A percentile compares a stretch with the other conserved stretches of the same genome.
Conservation (phyloP, 495 filamentous ascomycete species). For the Tuber magnatum region DNA sequence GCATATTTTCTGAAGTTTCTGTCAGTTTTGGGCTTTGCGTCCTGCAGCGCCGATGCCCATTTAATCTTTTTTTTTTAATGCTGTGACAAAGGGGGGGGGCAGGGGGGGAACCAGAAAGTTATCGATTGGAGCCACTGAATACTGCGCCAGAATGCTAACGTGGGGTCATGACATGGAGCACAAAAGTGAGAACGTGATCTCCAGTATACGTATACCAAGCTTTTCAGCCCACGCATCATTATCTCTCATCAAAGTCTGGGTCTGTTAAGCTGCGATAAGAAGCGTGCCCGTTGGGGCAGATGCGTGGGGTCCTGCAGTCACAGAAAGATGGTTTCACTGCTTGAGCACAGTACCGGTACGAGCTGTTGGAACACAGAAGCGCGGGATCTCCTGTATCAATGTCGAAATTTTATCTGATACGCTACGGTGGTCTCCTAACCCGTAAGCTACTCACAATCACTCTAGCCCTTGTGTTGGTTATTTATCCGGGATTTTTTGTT, state of each 20-base stretch:
- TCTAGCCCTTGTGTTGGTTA: background rate
- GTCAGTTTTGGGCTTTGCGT: background rate
- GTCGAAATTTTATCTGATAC: background rate
- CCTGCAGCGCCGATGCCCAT: background rate
- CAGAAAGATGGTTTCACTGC: background rate
- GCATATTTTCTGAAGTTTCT: background rate
- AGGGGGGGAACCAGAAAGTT: background rate
- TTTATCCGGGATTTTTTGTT: background rate
- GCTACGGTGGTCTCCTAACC: background rate
- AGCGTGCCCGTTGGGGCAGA: background rate
- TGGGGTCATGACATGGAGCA: slow-evolving; percentile 1
- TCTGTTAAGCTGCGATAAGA: background rate
- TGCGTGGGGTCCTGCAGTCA: background rate
- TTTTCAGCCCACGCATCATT: background rate
- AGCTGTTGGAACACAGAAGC: background rate
- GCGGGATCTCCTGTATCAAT: background rate
- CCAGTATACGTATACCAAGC: background rate
- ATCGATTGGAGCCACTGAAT: slow-evolving; percentile 3
- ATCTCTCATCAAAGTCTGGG: background rate
- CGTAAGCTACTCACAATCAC: background rate
- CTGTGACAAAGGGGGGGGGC: background rate
- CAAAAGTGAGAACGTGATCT: background rate
- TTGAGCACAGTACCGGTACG: background rate
- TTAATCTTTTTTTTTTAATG: background rate
- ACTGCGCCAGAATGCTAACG: background rate